Conservation (phyloP, 164 flowering plant genomes). For the Kalanchoe fedtschenkoi region DNA sequence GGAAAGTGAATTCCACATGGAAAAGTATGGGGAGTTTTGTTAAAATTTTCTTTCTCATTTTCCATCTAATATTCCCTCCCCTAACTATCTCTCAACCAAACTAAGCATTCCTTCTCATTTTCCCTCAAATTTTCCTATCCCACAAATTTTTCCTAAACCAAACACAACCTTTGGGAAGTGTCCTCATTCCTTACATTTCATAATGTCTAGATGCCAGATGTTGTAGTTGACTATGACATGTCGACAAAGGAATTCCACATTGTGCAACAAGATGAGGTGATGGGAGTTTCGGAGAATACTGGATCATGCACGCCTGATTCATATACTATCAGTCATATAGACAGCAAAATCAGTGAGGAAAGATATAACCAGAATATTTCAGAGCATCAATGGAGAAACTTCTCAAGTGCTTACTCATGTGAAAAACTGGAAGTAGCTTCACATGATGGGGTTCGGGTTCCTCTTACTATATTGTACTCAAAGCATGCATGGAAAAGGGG, state of each 20-base stretch:
- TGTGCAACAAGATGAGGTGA: constrained; percentile 67
- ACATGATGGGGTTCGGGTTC: constrained; percentile 63
- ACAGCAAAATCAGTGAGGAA: constrained; percentile 10
- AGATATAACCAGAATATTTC: constrained; percentile 13
- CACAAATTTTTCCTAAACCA: too few relatives aligned
- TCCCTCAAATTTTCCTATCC: too few relatives aligned
- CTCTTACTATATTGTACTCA: constrained; percentile 73
- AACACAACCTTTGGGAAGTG: too few relatives aligned
- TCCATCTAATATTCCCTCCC: too few relatives aligned
- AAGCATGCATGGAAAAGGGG: constrained; percentile 33
- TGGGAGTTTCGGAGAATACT: constrained; percentile 15
- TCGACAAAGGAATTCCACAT: constrained; percentile 35
- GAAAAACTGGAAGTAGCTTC: constrained; percentile 65
- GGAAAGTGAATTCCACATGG: too few relatives aligned
- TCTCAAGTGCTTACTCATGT: constrained; percentile 45
- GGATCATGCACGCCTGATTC: constrained; percentile 10
- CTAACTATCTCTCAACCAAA: too few relatives aligned
- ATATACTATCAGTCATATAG: constrained; percentile 8
- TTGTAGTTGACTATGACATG: constrained; percentile 77
- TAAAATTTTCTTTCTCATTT: too few relatives aligned
- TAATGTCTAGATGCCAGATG: constrained; percentile 76
- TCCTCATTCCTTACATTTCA: background rate
- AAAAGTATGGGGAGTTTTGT: too few relatives aligned
- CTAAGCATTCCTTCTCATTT: too few relatives aligned
- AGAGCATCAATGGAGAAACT: constrained; percentile 34